Conservation (phyloP, 257 asterid genomes). For the Fraxinus excelsior region DNA sequence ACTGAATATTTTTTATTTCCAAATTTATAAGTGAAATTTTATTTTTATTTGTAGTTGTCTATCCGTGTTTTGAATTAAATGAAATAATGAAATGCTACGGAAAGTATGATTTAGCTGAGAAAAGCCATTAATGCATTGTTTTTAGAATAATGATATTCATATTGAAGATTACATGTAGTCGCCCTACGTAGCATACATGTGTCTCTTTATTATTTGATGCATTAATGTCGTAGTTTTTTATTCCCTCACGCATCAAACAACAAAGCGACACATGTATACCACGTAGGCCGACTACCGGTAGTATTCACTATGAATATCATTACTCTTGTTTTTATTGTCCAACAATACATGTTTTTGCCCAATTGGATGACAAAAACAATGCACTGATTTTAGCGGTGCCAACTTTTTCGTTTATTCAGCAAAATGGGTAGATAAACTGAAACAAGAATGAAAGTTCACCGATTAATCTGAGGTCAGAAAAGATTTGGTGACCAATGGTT, state of each 20-base stretch:
- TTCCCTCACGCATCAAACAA: too few species aligned
- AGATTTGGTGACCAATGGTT: background rate
- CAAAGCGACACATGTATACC: too few species aligned
- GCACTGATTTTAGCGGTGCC: background rate
- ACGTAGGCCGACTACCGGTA: too few species aligned
- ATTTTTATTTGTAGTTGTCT: background rate
- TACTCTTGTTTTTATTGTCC: background rate
- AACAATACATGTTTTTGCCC: background rate
- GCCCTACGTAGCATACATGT: too few species aligned
- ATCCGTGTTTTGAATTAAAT: too few species aligned
- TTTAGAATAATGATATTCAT: too few species aligned
- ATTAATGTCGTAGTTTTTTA: too few species aligned
- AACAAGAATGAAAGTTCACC: background rate
- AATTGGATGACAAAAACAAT: background rate
- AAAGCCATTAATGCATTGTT: background rate
- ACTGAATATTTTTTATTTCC: background rate
- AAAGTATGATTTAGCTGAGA: background rate
- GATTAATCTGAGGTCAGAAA: background rate
- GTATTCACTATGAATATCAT: too few species aligned
- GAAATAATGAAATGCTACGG: background rate
- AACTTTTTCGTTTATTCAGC: background rate
- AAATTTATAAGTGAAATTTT: background rate
- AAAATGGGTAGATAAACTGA: background rate
- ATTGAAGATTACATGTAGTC: too few species aligned
- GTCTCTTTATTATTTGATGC: too few species aligned